Conservation (phyloP, 371 early-diverging fungal genomes). For the Nematocida sp. region DNA sequence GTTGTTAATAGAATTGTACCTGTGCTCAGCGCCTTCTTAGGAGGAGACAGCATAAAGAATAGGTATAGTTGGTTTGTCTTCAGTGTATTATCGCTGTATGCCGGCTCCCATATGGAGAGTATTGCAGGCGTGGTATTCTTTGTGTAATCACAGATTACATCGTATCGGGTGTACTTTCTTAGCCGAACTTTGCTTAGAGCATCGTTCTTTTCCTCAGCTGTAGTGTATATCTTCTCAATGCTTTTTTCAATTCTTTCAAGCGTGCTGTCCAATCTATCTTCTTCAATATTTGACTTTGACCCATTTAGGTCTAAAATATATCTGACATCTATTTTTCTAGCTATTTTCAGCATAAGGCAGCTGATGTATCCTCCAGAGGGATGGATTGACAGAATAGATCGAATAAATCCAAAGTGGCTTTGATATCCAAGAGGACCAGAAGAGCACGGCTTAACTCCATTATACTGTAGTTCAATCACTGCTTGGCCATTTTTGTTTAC, state of each 20-base stretch:
- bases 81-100: slow-evolving; percentile 1
- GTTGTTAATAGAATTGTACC: slow-evolving; percentile 13
- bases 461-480: slow-evolving; percentile 38
- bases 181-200: neutral
- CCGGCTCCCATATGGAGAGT: slow-evolving; percentile 21
- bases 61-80: neutral
- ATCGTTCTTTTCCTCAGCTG: slow-evolving; percentile 11
- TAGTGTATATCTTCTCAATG: slow-evolving; percentile 19
- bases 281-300: slow-evolving; percentile 45
- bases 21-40: neutral
- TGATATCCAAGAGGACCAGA: slow-evolving; percentile 51
- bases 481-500: neutral
- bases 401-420: slow-evolving; percentile 14
- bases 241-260: slow-evolving; percentile 17
- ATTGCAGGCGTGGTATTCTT: neutral
- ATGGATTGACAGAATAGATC: slow-evolving; percentile 14
- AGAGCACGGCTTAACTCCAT: slow-evolving; percentile 47
- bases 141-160: slow-evolving; percentile 29
- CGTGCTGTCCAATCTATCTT: slow-evolving; percentile 14
- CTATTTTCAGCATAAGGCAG: slow-evolving; percentile 28
- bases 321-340: slow-evolving; percentile 5
- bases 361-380: slow-evolving; percentile 19
- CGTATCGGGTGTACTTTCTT: slow-evolving; percentile 32
- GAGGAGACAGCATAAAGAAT: slow-evolving; percentile 19
- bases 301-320: slow-evolving; percentile 47